A percentile compares a stretch with the other conserved stretches of the same genome.
phyloP scores from a whole-genome alignment of 768 basidiomycete species.

The Suillus tomentosus region DNA sequence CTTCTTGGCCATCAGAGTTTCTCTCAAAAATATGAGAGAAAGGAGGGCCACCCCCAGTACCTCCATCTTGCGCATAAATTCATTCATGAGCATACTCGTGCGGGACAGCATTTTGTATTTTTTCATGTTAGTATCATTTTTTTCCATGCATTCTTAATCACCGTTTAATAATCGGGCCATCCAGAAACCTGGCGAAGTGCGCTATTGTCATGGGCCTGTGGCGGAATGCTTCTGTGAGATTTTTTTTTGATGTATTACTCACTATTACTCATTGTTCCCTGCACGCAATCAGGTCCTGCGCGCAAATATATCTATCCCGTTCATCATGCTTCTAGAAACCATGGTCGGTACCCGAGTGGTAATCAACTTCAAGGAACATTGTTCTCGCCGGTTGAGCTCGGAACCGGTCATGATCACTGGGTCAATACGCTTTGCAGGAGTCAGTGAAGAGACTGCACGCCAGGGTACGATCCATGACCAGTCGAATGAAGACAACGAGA shows the following conservation, averaged over 20 bases:
- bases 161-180: background rate
- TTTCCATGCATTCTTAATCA: background rate
- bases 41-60: constrained; percentile 1
- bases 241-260: background rate
- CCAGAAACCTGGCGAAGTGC: constrained; percentile 28
- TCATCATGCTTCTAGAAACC: constrained; percentile 34
- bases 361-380: constrained; percentile 35
- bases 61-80: constrained; percentile 14
- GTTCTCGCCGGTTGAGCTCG: constrained; percentile 13
- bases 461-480: constrained; percentile 21
- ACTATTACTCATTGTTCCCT: background rate
- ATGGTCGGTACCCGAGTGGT: constrained; percentile 34
- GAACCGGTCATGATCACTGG: constrained; percentile 15
- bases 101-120: constrained; percentile 36
- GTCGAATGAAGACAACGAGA: constrained; percentile 19
- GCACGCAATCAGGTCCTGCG: constrained; percentile 20
- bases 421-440: constrained; percentile 21
- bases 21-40: constrained; percentile 15
- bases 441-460: constrained; percentile 11
- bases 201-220: constrained; percentile 31
- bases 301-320: constrained; percentile 33
- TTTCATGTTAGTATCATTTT: constrained; percentile 27
- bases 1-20: constrained; percentile 22
- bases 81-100: constrained; percentile 27
- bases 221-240: constrained; percentile 26